These are phyloP conservation scores for Neonectria sp. DNA, from an alignment of 2,329 filamentous ascomycete species.

Conservation along the genomic window DNA sequence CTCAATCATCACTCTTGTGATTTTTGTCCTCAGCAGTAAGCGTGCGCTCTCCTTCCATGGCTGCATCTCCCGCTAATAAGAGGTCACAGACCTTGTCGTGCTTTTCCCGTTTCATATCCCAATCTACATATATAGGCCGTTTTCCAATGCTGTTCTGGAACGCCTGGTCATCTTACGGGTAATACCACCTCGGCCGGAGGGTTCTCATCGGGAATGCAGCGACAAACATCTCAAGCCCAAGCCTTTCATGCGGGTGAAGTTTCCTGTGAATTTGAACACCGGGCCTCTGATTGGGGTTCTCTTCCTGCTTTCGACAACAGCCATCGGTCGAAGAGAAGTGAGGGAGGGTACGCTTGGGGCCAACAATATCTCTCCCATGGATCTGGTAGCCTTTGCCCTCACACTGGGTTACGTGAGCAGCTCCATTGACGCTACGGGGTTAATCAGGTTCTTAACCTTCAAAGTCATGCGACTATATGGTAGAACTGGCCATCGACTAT, in stretches of 20 bases:
- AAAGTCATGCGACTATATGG: conserved; percentile 78
- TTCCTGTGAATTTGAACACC: conserved; percentile 80
- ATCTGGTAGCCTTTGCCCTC: conserved; percentile 83
- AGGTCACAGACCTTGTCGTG: conserved; percentile 73
- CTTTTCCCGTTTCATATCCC: conserved; percentile 79
- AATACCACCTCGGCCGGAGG: conserved; percentile 57
- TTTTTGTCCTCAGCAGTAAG: conserved; percentile 78
- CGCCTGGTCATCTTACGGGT: conserved; percentile 60
- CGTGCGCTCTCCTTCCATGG: conserved; percentile 54
- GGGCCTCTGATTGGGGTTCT: conserved; percentile 80
- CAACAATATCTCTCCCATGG: conserved; percentile 76
- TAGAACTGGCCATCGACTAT: conserved; percentile 76
- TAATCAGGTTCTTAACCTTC: conserved; percentile 80
- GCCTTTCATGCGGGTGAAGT: conserved; percentile 64
- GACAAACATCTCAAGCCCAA: conserved; percentile 39
- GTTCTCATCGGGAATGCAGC: conserved; percentile 36
- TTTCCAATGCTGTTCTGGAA: conserved; percentile 63
- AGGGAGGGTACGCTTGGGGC: conserved; percentile 76
- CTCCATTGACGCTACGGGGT: conserved; percentile 81
- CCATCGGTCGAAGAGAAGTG: conserved; percentile 78
- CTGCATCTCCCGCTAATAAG: not conserved
- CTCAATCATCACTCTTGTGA: conserved; percentile 78
- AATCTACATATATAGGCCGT: conserved; percentile 68
- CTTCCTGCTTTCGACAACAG: conserved; percentile 78
- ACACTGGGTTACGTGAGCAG: conserved; percentile 83